Base-by-base conservation (phyloP, 305 asterid genomes). In the Solanum aculeatissimum region DNA sequence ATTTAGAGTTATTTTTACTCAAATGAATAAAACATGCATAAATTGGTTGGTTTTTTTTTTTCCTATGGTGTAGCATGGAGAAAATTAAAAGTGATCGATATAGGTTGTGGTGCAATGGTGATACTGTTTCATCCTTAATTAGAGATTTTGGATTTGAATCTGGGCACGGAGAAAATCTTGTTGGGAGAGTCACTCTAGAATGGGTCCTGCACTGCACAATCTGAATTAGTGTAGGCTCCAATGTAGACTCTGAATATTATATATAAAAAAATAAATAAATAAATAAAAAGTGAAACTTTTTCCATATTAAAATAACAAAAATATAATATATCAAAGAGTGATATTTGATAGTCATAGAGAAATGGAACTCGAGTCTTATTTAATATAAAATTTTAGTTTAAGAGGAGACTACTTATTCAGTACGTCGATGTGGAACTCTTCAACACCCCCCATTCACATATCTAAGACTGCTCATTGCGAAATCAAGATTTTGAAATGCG, bases 151-250 rank as follows among this genome's bases (percentile, higher is more conserved):
- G 0, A 4, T 35, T 35, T 35, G 40, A 35, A 4, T 35, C 4
- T 0, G 40, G 6, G 0, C 4, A 35, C 4, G 0, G 7, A 35
- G 5, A 35, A 35, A 35, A 35, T 35, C 0, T 0, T 35, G 40
- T 35, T 0, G 6, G 0, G 7, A 35, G 3, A 0, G 40, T 3
- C 40, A 35, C 40, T 35, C 1, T 1, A 4, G 4, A 32, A 4
- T 35, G 40, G 5, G 4, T 0, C 7, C 6, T 35, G 40, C 40
- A 35, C 38, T 35, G 38, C 0, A 4, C 38, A 6, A 35, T 35
- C 0, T 6, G 0, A 35, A 35, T 35, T 35, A 4, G 38, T 4
- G 5, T 4, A 35, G 0, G 4, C 4, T 35, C 38, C 38, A 35
- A 35, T 35, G 0, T 35, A 4, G 6, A 35, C 6, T 35, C 4